Conservation (phyloP, 148 eudicot genomes). For the Persicaria tinctoria region DNA sequence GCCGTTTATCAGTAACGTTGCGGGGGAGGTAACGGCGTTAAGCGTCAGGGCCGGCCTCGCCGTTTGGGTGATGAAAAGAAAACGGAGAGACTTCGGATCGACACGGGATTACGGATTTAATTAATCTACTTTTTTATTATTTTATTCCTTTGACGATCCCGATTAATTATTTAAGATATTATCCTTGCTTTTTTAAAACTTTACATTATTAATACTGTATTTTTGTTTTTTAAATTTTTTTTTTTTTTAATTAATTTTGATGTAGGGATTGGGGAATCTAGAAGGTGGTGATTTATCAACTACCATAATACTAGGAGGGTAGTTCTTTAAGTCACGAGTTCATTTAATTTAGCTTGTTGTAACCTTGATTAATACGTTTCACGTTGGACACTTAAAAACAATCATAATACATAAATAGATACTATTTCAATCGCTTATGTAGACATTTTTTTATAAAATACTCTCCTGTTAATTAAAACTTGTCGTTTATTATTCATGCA, state of each 20-base stretch:
- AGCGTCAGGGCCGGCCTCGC: slow-evolving; percentile 7
- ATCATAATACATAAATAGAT: background rate
- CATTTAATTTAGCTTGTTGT: background rate
- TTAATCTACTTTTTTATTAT: background rate
- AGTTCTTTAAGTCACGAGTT: slow-evolving; percentile 5
- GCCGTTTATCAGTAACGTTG: background rate
- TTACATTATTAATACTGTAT: background rate
- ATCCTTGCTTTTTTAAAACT: background rate
- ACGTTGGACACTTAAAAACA: background rate
- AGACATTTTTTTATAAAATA: too few species aligned
- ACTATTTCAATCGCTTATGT: too few species aligned
- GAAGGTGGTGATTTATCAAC: slow-evolving; percentile 13
- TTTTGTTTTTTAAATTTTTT: background rate
- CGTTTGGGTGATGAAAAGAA: slow-evolving; percentile 5
- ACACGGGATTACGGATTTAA: slow-evolving; percentile 10
- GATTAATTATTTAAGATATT: slow-evolving; percentile 7
- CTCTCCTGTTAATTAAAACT: too few species aligned
- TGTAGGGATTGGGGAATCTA: slow-evolving; percentile 9
- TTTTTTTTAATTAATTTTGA: background rate
- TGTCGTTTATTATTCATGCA: too few species aligned
- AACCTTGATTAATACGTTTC: background rate
- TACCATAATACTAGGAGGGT: slow-evolving; percentile 5
- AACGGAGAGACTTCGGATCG: background rate
- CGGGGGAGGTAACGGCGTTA: background rate
- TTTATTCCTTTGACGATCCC: slow-evolving; percentile 17